Evolutionary conservation across 768 basidiomycete genomes (phyloP).

Genomic region (Hemileccinum impolitum): DNA sequence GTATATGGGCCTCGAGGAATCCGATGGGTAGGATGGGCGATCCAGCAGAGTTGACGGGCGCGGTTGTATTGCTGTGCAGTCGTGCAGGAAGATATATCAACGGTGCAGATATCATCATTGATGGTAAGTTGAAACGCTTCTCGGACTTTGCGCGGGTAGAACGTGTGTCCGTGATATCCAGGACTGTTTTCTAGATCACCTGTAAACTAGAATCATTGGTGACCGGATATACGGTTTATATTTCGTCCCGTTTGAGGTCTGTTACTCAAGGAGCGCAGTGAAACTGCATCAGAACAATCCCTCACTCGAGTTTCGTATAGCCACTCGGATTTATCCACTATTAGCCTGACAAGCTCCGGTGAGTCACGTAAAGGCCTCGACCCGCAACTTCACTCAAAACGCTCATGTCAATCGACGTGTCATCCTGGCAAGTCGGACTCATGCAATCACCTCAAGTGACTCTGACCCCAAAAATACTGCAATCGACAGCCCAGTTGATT

Average conservation of each 20-base stretch:
- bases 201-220: not conserved
- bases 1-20: conserved; percentile 37
- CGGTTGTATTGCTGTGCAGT: conserved; percentile 40
- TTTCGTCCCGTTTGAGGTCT: no score
- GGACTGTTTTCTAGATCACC: conserved; percentile 18
- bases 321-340: no score
- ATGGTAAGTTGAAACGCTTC: conserved; percentile 32
- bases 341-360: no score
- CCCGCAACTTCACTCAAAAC: no score
- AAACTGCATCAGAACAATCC: no score
- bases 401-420: no score
- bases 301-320: no score
- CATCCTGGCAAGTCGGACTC: not conserved
- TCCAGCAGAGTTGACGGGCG: conserved; percentile 38
- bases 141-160: not conserved
- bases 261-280: no score
- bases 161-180: conserved; percentile 2
- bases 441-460: no score
- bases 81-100: conserved; percentile 42
- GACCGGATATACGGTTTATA: no score
- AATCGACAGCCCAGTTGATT: not conserved
- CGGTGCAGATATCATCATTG: conserved; percentile 40
- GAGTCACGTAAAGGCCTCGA: no score
- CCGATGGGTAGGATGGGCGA: conserved; percentile 45
- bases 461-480: not conserved